Percentiles rank a stretch among this genome's conserved stretches.
phyloP scores from a whole-genome alignment of 176 grass and related monocot genomes.

The Elaeis guineensis region DNA sequence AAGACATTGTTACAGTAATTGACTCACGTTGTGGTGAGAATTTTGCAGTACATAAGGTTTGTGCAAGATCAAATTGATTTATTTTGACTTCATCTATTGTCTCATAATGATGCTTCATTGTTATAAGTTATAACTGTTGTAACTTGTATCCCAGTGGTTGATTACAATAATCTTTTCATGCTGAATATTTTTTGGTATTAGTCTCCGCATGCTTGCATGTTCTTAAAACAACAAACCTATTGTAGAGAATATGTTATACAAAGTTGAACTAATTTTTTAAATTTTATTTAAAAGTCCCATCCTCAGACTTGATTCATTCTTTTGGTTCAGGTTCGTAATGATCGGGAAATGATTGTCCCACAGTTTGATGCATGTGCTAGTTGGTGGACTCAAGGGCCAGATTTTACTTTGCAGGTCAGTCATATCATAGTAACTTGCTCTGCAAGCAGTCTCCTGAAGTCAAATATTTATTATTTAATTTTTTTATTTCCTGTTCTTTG shows the following conservation, averaged over 20 bases:
- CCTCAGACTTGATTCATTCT: neutral
- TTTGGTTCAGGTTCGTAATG: constrained; percentile 42
- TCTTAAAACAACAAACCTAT: neutral
- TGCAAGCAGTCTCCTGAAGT: no score
- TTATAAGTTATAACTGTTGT: no score
- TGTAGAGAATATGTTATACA: constrained; percentile 12
- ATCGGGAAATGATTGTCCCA: constrained; percentile 49
- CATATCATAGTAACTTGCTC: neutral
- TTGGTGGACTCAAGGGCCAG: constrained; percentile 99
- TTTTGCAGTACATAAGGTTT: constrained; percentile 84
- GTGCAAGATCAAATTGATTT: constrained; percentile 5
- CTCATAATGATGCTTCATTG: neutral
- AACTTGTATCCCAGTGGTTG: no score
- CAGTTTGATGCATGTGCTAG: constrained; percentile 97
- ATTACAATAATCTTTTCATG: no score
- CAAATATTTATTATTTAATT: no score
- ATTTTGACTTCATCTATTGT: neutral
- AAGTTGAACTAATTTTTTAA: neutral
- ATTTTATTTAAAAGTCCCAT: no score
- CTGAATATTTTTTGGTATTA: no score
- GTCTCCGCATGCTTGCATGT: no score
- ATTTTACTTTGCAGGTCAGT: constrained; percentile 73
- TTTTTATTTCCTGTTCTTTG: no score
- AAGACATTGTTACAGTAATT: constrained; percentile 71
- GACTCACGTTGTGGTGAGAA: constrained; percentile 91